Evolutionary conservation across 1,284 basidiomycete genomes (phyloP).

Genomic region (Ganoderma multipileum): DNA sequence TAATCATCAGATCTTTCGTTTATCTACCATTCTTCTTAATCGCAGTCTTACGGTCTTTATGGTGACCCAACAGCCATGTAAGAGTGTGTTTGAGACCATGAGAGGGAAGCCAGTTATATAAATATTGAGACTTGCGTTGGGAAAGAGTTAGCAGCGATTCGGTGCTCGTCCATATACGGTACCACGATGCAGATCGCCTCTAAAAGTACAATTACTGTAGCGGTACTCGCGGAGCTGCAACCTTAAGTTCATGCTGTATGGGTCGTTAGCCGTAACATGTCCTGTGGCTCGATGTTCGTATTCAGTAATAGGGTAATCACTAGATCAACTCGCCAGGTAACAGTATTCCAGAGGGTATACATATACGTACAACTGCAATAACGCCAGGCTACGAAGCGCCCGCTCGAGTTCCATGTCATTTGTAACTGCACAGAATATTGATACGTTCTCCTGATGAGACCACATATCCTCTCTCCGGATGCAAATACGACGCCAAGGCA

Average conservation of each 20-base stretch:
- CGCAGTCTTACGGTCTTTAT: too few relatives aligned
- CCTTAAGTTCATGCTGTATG: neutral
- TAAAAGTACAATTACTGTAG: neutral
- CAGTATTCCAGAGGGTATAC: conserved; percentile 1
- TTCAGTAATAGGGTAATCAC: conserved; percentile 3
- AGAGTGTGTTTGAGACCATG: too few relatives aligned
- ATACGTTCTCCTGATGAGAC: neutral
- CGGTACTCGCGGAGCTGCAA: neutral
- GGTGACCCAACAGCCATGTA: too few relatives aligned
- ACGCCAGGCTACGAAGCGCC: neutral
- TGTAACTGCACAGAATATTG: conserved; percentile 6
- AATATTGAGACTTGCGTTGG: too few relatives aligned
- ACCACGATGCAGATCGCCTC: too few relatives aligned
- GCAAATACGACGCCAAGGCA: neutral
- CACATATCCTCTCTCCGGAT: neutral
- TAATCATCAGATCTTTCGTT: too few relatives aligned
- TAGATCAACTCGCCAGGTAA: neutral
- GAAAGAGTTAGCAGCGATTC: too few relatives aligned
- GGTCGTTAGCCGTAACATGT: neutral
- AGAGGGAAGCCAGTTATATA: too few relatives aligned
- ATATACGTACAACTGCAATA: neutral
- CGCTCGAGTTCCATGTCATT: conserved; percentile 1
- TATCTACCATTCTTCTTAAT: too few relatives aligned
- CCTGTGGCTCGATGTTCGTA: neutral
- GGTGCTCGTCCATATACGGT: too few relatives aligned